These are phyloP conservation scores for Metarhizium anisopliae DNA, from an alignment of 2,329 filamentous ascomycete genomes.

Conservation along the genomic window DNA sequence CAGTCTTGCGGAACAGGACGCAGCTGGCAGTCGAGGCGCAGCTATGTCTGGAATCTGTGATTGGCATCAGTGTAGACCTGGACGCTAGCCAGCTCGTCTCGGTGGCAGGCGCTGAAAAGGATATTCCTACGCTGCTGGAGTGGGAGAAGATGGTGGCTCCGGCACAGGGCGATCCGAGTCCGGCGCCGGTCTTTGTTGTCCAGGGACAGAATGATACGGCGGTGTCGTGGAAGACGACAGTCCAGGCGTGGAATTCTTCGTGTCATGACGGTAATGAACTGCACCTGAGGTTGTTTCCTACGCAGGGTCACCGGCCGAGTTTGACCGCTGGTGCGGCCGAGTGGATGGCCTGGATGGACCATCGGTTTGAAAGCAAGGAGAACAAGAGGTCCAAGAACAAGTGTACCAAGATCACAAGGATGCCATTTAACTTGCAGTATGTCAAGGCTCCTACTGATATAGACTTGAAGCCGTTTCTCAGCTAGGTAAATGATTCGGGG, in stretches of 20 bases:
- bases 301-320: not conserved
- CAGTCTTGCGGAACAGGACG: slow-evolving; percentile 2
- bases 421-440: not conserved
- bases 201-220: not conserved
- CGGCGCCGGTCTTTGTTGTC: not conserved
- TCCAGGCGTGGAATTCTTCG: not conserved
- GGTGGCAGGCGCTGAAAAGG: not conserved
- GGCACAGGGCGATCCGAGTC: not conserved
- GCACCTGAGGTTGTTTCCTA: not conserved
- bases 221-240: not conserved
- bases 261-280: not conserved
- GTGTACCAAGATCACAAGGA: not conserved
- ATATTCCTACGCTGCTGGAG: not conserved
- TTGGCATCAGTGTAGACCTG: slow-evolving; percentile 3
- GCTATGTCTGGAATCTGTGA: slow-evolving; percentile 1
- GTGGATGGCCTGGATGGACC: not conserved
- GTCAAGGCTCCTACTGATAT: not conserved
- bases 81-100: not conserved
- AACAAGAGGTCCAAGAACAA: not conserved
- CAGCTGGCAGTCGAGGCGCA: slow-evolving; percentile 3
- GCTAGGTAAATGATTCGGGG: not conserved
- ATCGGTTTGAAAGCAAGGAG: not conserved
- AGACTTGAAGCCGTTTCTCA: not conserved
- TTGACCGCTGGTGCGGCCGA: not conserved
- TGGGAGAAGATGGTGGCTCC: slow-evolving; percentile 1